Evolutionary conservation across 805 yeast species (phyloP), one percentile per base, ranked within the genome.

Genomic region (Candida krabiensis): DNA sequence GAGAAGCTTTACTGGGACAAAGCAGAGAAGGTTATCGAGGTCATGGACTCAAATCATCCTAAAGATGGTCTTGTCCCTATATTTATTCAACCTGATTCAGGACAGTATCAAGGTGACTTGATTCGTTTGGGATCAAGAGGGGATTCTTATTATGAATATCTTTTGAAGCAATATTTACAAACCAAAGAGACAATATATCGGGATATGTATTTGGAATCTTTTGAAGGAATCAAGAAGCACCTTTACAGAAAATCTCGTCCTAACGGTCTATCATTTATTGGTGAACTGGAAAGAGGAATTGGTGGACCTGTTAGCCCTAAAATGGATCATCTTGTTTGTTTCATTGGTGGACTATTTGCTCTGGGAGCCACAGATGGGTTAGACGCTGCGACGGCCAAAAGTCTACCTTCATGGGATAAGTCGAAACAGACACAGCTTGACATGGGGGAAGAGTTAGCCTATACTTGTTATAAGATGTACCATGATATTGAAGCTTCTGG

Each of bases 251-350:
- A 75, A 38, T 80, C 95, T 1, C 58, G 60, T 25, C 95, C 95
- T 4, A 75, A 64, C 49, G 73, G 74, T 1, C 66, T 84, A 17
- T 71, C 83, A 0, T 90, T 71, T 54, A 70, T 89, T 40, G 96
- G 95, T 9, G 97, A 90, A 60, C 71, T 78, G 35, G 86, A 83
- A 16, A 49, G 61, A 19, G 96, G 96, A 9, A 51, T 86, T n/a
- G 64, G 61, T 5, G 80, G 83, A 0, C 63, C 68, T 3, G 60
- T 83, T 12, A 75, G 83, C 12, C 66, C 79, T 13, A 88, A 87
- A 56, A 86, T 90, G 96, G 96, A 90, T 58, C 96, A 90, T 63
- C 67, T 87, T 43, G 96, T 88, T 18, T 90, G 97, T 60, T 89
- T 88, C 62, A 77, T 86, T 56, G 96, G 96, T 40, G 96, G 96